Base-by-base conservation (phyloP, 371 early-diverging fungal genomes). In the Rhizopus stolonifer region DNA sequence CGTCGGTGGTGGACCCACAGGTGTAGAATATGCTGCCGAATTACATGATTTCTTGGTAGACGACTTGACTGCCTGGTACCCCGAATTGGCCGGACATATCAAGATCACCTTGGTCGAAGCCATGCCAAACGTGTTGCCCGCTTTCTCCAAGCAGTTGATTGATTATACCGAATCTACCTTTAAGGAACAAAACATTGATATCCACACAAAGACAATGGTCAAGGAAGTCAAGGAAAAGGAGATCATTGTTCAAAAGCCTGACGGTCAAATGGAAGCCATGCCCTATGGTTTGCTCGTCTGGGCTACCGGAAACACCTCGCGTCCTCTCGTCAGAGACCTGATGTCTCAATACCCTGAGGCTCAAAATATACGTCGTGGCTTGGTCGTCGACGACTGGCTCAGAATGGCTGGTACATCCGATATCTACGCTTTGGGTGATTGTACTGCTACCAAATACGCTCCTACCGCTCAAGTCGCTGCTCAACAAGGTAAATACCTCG, bases 1-100 rank as follows among this genome's bases (percentile, higher is more conserved):
- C 15, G 94, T 94, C 7, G 97, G 97, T 34, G 97, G 95, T 44
- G 97, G 97, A 8, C 97, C 97, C 14, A 94, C 97, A 0, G 97
- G 97, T 55, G 87, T 94, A 21, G 97, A 96, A 67, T 94, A 92
- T 61, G 95, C 95, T 6, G 95, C 91, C 15, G 97, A 95, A 79
- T 79, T 96, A 33, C 87, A 93, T 61, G 97, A 96, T 77, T 94
- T 95, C 65, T 65, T 96, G 62, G 69, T 80, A 46, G 93, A 93
- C 38, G 95, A 95, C 62, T 65, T 95, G 58, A 69, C 78, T 18
- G 69, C 74, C 24, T 93, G 93, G 94, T 94, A 92, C 71, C 95
- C 93, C 17, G 85, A 83, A 43, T 64, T 90, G 54, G 90, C 89
- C 39, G 89, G 88, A 51, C 89, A 90, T 65, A 71, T 96, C 72